Percentiles rank a stretch among this genome's conserved stretches.
Evolutionary conservation across 2,329 filamentous ascomycete species (phyloP).

Genomic region (Exophiala viscosa): DNA sequence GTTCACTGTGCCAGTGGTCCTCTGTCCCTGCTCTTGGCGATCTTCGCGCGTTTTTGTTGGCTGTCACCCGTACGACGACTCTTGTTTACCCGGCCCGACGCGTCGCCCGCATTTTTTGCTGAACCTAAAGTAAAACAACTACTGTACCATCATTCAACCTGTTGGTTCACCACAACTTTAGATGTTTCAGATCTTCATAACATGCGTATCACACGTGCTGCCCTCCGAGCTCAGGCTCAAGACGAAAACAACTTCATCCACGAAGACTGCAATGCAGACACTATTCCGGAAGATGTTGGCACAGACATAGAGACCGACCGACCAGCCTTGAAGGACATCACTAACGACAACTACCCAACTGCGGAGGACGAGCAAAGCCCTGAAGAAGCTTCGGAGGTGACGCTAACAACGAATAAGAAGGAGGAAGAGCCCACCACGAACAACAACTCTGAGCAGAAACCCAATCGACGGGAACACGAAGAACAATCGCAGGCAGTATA

Average conservation of each 20-base stretch:
- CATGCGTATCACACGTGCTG: conserved; percentile 29
- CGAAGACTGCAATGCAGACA: conserved; percentile 20
- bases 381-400: conserved; percentile 5
- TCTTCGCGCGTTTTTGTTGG: not conserved
- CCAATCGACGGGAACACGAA: not conserved
- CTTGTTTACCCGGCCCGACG: no score
- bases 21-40: not conserved
- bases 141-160: not conserved
- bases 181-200: conserved; percentile 4
- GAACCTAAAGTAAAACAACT: not conserved
- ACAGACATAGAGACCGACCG: conserved; percentile 12
- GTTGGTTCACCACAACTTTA: not conserved
- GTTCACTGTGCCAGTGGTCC: no score
- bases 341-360: conserved; percentile 20
- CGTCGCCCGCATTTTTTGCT: not conserved
- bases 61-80: no score
- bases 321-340: conserved; percentile 26
- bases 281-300: not conserved
- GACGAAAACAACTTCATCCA: conserved; percentile 20
- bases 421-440: conserved; percentile 11
- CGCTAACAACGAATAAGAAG: conserved; percentile 16
- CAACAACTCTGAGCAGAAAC: conserved; percentile 4
- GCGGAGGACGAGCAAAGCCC: conserved; percentile 11
- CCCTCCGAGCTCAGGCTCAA: conserved; percentile 27
- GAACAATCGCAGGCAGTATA: not conserved